Conservation (phyloP, 106 monocot species). For the Agapanthus africanus region DNA sequence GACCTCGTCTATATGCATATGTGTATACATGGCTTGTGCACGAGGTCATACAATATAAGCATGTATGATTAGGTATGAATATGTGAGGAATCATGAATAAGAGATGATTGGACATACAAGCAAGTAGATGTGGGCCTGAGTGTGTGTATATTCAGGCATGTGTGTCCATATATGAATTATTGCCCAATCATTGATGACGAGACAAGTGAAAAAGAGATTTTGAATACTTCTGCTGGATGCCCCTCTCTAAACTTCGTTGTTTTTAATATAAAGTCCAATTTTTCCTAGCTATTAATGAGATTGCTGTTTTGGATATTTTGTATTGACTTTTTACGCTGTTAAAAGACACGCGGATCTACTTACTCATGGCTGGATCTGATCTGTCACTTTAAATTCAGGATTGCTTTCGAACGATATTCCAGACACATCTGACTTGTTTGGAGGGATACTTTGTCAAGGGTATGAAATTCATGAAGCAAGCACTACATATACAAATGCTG, state of each 20-base stretch:
- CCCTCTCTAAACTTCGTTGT: neutral
- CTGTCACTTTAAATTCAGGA: slow-evolving; percentile 33
- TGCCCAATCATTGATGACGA: neutral
- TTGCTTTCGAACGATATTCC: slow-evolving; percentile 71
- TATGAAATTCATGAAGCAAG: slow-evolving; percentile 26
- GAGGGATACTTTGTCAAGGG: slow-evolving; percentile 72
- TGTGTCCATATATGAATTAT: neutral
- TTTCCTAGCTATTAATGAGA: neutral
- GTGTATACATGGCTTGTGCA: neutral
- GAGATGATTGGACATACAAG: neutral
- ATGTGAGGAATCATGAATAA: neutral
- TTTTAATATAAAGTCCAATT: neutral
- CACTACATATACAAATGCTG: no score
- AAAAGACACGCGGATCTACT: neutral
- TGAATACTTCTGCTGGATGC: neutral
- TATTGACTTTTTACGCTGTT: neutral
- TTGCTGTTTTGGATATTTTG: neutral
- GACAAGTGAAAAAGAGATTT: neutral
- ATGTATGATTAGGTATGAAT: neutral
- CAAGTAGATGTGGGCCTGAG: neutral
- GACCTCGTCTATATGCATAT: neutral
- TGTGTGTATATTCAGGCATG: neutral
- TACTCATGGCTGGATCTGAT: slow-evolving; percentile 4
- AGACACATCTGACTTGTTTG: slow-evolving; percentile 50
- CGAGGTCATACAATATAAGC: neutral